Percentiles rank a stretch among this genome's conserved stretches.
Evolutionary conservation across 169 alveolate species (phyloP).

Genomic region (Plasmodium coatneyi): DNA sequence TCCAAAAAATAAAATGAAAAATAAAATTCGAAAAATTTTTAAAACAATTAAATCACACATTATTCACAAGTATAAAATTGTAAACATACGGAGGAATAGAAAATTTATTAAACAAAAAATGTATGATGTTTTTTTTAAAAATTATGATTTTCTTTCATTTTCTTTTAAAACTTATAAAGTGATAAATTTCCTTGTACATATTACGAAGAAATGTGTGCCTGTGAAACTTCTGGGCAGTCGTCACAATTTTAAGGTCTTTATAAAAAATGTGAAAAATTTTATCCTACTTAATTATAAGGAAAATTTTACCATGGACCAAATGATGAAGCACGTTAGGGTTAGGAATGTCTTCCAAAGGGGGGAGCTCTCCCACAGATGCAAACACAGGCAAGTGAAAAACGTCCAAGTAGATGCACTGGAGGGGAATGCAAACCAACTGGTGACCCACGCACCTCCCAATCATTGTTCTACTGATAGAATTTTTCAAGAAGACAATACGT

Average conservation of each 20-base stretch:
- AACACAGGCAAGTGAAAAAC: neutral
- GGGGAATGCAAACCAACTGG: neutral
- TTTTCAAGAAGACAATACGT: neutral
- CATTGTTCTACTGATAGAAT: neutral
- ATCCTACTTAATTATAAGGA: constrained; percentile 60
- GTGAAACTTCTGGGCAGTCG: constrained; percentile 45
- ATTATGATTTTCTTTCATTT: constrained; percentile 48
- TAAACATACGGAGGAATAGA: constrained; percentile 54
- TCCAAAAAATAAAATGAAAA: constrained; percentile 15
- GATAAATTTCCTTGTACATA: constrained; percentile 40
- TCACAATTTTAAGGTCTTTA: constrained; percentile 65
- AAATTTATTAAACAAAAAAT: constrained; percentile 56
- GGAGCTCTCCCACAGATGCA: neutral
- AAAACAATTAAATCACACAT: constrained; percentile 36
- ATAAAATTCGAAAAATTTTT: constrained; percentile 47
- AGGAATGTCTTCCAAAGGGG: constrained; percentile 32
- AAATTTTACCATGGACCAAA: constrained; percentile 64
- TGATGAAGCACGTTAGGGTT: constrained; percentile 61
- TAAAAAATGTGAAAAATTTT: constrained; percentile 72
- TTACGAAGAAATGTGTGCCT: constrained; percentile 73
- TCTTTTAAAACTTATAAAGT: constrained; percentile 49
- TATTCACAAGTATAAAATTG: constrained; percentile 40
- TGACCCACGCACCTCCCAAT: neutral
- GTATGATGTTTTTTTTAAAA: constrained; percentile 71
- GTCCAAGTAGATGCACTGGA: neutral